Percentiles rank a stretch among this genome's conserved stretches.
Evolutionary conservation across 257 asterid species (phyloP).

Genomic region (Coffea canephora): DNA sequence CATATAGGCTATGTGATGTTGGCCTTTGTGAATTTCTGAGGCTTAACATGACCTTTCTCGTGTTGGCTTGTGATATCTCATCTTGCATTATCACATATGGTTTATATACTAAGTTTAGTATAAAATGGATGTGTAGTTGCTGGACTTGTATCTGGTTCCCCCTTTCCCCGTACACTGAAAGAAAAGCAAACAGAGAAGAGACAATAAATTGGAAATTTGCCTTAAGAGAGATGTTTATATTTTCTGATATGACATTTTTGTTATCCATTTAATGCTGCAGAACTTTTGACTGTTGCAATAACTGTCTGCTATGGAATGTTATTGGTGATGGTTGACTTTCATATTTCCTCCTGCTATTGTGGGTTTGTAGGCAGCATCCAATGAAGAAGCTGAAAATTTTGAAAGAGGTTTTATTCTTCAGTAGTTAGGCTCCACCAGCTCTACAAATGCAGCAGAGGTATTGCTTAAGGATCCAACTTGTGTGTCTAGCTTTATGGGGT

Average conservation of each 20-base stretch:
- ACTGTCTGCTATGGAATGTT: not conserved
- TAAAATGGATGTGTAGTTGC: not conserved
- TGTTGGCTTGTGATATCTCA: not conserved
- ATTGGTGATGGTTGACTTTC: not conserved
- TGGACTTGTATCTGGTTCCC: not conserved
- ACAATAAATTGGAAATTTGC: not conserved
- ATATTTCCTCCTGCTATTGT: slow-evolving; percentile 6
- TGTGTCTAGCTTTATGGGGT: not conserved
- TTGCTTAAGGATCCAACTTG: not conserved
- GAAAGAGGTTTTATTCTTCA: slow-evolving; percentile 84
- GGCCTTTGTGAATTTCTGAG: not conserved
- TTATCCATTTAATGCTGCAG: not conserved
- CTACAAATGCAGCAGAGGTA: slow-evolving; percentile 57
- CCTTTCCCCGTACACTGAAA: not conserved
- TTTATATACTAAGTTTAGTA: not conserved
- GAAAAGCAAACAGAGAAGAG: not conserved
- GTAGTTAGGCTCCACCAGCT: slow-evolving; percentile 50
- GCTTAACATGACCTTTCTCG: not conserved
- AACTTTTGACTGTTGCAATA: slow-evolving; percentile 1
- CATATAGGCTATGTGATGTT: not conserved
- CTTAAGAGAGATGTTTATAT: not conserved
- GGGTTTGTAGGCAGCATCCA: slow-evolving; percentile 75
- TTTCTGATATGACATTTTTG: not conserved
- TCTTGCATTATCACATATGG: not conserved
- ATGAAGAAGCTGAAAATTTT: slow-evolving; percentile 65